Percentiles rank a stretch among this genome's conserved stretches.
phyloP scores from a whole-genome alignment of 1,284 basidiomycete genomes.

The Nidula niveotomentosa region DNA sequence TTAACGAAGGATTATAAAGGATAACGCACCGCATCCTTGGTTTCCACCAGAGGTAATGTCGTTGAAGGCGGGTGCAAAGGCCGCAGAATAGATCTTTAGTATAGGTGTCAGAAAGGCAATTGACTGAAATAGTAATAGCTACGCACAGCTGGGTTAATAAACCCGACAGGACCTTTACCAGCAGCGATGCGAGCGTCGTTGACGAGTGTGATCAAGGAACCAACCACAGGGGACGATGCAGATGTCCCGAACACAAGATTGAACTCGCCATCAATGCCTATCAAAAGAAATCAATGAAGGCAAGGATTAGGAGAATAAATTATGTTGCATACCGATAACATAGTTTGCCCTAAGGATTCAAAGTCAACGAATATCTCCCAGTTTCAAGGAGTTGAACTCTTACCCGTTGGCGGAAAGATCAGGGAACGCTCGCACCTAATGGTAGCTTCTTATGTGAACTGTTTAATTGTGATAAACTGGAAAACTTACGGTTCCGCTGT shows the following conservation, averaged over 20 bases:
- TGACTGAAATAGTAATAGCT: not conserved
- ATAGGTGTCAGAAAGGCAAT: not conserved
- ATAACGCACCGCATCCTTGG: conserved; percentile 37
- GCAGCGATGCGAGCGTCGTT: conserved; percentile 41
- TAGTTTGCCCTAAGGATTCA: conserved; percentile 15
- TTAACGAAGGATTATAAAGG: no score
- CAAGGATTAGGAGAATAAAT: not conserved
- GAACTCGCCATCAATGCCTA: conserved; percentile 33
- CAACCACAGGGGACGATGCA: conserved; percentile 37
- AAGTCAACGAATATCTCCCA: not conserved
- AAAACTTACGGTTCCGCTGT: conserved; percentile 14
- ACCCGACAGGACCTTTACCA: conserved; percentile 40
- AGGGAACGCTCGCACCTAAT: conserved; percentile 18
- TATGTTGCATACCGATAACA: conserved; percentile 14
- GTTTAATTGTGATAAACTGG: no score
- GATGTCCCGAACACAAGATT: conserved; percentile 34
- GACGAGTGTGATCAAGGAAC: conserved; percentile 41
- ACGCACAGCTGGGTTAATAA: conserved; percentile 37
- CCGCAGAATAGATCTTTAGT: conserved; percentile 32
- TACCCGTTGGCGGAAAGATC: conserved; percentile 22
- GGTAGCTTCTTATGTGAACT: not conserved
- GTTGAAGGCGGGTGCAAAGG: conserved; percentile 38
- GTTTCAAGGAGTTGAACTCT: not conserved
- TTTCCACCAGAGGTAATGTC: conserved; percentile 48
- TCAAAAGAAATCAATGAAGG: not conserved